Evolutionary conservation across 305 asterid genomes (phyloP), one percentile per base, ranked within the genome.

Genomic region (Petunia hybrid): DNA sequence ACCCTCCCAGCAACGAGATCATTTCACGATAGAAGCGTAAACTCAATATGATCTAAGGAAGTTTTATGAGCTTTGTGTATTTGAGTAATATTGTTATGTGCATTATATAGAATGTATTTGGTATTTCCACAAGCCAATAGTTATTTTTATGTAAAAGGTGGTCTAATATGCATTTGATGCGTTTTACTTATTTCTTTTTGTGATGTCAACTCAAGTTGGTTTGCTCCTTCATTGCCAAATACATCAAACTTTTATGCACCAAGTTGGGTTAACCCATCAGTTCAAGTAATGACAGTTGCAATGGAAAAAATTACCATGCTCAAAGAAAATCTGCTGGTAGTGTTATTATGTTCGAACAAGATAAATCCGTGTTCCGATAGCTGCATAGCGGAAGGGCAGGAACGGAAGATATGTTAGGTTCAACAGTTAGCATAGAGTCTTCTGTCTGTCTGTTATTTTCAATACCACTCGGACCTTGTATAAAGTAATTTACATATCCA

Each of bases 171-270:
- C 60, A 69, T 4, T 69, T 69, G 68, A 36, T 62, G 3, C 5
- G 2, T 3, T 31, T 31, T 22, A 16, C 41, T 43, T 4, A 41
- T 36, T 69, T 69, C 16, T n/a, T 69, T 69, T 14, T 31, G 22
- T 45, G 41, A 22, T 69, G 16, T 42, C 16, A n/a, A n/a, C 39
- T 69, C n/a, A n/a, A n/a, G 57, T 69, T 69, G 76, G 9, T 67
- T 43, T 43, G 57, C 76, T 45, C 77, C 46, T 70, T 39, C 46
- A 70, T 70, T 70, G 42, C 6, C 42, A 43, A 68, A n/a, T 42
- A 16, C 43, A 43, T 43, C 56, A 43, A 4, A 43, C 8, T 42
- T 16, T 43, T 68, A 8, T 4, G 57, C 57, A 42, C 8, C 36
- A 42, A 43, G 13, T 69, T 40, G 0, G 41, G 76, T 69, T n/a